A percentile compares a stretch with the other conserved stretches of the same genome.
Evolutionary conservation across 306 rosid genomes (phyloP).

Genomic region (Ormosia emarginata): DNA sequence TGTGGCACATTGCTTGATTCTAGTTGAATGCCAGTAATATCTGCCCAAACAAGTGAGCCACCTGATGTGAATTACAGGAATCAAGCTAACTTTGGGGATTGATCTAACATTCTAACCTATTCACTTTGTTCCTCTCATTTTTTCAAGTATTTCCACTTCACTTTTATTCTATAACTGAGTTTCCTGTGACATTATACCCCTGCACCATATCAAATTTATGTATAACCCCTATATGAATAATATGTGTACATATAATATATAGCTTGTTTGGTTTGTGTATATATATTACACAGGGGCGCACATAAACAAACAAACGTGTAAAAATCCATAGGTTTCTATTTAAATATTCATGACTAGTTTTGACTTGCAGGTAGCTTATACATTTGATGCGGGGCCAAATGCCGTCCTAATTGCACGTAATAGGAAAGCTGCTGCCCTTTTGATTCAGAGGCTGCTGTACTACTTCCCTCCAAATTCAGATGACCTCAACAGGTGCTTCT

Average conservation of each 20-base stretch:
- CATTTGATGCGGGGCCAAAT: conserved; percentile 99
- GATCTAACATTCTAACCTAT: not conserved
- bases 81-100: not conserved
- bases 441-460: conserved; percentile 86
- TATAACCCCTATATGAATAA: not conserved
- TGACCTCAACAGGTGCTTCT: conserved; percentile 67
- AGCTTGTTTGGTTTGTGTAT: not conserved
- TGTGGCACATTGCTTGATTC: not conserved
- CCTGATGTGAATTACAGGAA: not conserved
- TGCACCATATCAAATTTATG: not conserved
- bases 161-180: not conserved
- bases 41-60: not conserved
- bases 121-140: not conserved
- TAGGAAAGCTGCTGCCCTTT: conserved; percentile 71
- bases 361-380: conserved; percentile 81
- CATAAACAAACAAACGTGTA: not conserved
- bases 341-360: conserved; percentile 2
- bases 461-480: conserved; percentile 85
- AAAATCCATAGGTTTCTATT: not conserved
- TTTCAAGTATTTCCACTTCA: not conserved
- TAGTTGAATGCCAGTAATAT: not conserved
- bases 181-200: not conserved
- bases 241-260: not conserved
- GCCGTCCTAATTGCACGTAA: conserved; percentile 89
- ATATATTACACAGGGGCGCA: not conserved